Percentiles rank a stretch among this genome's conserved stretches.
Evolutionary conservation across 768 basidiomycete species (phyloP).

Genomic region (Sarcodon aspratus): DNA sequence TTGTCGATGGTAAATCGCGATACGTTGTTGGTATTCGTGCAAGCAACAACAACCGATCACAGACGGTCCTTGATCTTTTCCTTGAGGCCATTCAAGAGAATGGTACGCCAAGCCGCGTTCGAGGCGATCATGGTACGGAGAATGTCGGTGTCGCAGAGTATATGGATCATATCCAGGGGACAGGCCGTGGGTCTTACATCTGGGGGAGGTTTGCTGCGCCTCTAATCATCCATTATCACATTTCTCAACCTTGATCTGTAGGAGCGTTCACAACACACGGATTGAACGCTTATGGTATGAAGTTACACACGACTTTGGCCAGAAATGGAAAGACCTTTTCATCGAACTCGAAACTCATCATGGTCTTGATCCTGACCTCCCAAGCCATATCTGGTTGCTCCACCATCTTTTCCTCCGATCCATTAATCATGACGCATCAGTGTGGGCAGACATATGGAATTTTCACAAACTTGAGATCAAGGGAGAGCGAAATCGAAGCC

Average conservation of each 20-base stretch:
- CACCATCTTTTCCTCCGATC: conserved; percentile 14
- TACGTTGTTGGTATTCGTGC: conserved; percentile 6
- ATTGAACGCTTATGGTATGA: conserved; percentile 18
- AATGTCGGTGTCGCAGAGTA: conserved; percentile 14
- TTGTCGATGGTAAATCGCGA: conserved; percentile 15
- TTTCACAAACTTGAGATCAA: conserved; percentile 7
- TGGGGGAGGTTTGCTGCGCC: conserved; percentile 10
- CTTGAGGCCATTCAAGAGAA: conserved; percentile 1
- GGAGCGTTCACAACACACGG: conserved; percentile 14
- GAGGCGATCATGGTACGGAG: conserved; percentile 18
- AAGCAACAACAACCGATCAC: conserved; percentile 9
- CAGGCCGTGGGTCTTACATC: conserved; percentile 13
- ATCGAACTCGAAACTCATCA: conserved; percentile 9
- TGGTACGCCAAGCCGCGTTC: conserved; percentile 12
- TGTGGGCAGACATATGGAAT: conserved; percentile 12
- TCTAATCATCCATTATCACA: not conserved
- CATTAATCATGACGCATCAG: conserved; percentile 8
- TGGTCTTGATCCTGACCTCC: conserved; percentile 12
- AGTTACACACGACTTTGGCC: conserved; percentile 12
- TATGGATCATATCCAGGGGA: conserved; percentile 12
- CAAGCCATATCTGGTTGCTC: conserved; percentile 16
- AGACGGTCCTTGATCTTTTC: conserved; percentile 10
- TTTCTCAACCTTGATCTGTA: not conserved
- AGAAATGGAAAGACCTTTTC: conserved; percentile 12
- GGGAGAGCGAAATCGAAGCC: conserved; percentile 9